Base-by-base conservation (phyloP, 1,284 basidiomycete species). In the Boletus smithii region DNA sequence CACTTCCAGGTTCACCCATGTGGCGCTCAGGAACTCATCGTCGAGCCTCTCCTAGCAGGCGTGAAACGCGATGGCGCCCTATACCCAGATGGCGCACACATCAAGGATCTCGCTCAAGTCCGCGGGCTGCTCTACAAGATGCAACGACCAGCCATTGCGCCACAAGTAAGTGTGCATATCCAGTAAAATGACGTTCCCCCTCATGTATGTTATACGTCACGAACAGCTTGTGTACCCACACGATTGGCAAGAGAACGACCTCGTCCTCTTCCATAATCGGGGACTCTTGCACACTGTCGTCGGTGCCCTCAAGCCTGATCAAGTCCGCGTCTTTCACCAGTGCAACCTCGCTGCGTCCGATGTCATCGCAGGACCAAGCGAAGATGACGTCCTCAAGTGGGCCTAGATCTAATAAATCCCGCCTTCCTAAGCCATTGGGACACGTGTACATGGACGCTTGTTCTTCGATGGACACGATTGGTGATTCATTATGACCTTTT, bases 1-100 rank as follows among this genome's bases (percentile, higher is more conserved):
- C 85, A 88, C 59, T 75, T 88, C 61, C 80, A 91, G 60, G 83
- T 83, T 16, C 80, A 83, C 58, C 81, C 80, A 0, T 83, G 78
- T 50, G 80, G 72, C 30, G 74, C 67, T 2, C 57, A 65, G 29
- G 73, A 76, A 49, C 69, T 84, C 33, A 50, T 76, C 49, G 68
- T 88, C 52, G 73, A 73, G 17, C 78, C 83, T 2, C 68, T 88
- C 0, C 81, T 83, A 0, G 68, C 65, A n/a, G 71, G 68, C 18
- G 70, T 69, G 7, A 59, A 63, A 38, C 65, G 68, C 30, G 67
- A 72, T 13, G 73, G 69, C 4, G 73, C 77, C 5, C 69, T 86
- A 0, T 87, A 79, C 65, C 86, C 88, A 1, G 77, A 87, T 44
- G 88, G 88, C 10, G 78, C 73, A 1, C 75, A 76, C 51, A 53